These are phyloP conservation scores for Lichtheimia ornata DNA, from an alignment of 371 early-diverging fungal genomes.

Conservation along the genomic window DNA sequence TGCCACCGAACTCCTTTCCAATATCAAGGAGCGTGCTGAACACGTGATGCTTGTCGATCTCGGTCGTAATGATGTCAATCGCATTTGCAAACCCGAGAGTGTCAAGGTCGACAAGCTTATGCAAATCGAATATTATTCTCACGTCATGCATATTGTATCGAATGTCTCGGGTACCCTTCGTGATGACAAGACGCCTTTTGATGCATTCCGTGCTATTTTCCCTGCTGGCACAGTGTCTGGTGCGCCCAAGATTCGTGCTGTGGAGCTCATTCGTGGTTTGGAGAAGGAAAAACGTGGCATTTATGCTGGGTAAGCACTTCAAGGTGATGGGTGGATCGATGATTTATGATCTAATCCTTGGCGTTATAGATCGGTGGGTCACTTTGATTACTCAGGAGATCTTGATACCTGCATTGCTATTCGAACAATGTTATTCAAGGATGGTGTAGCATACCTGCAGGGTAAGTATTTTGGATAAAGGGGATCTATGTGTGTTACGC, in stretches of 20 bases:
- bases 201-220: constrained; percentile 95
- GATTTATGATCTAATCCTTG: background rate
- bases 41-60: constrained; percentile 98
- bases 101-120: constrained; percentile 94
- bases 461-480: constrained; percentile 23
- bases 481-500: background rate
- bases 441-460: constrained; percentile 92
- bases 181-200: constrained; percentile 86
- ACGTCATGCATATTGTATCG: constrained; percentile 98
- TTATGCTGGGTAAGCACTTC: constrained; percentile 78
- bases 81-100: constrained; percentile 88
- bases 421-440: constrained; percentile 96
- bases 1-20: constrained; percentile 80
- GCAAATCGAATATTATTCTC: constrained; percentile 94
- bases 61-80: constrained; percentile 96
- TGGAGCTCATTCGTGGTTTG: constrained; percentile 88
- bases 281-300: constrained; percentile 93
- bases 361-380: constrained; percentile 74
- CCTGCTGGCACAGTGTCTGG: constrained; percentile 98
- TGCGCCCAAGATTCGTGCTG: constrained; percentile 96
- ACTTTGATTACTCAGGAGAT: constrained; percentile 90
- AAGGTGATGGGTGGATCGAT: background rate
- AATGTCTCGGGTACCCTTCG: constrained; percentile 90
- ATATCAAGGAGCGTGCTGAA: constrained; percentile 94
- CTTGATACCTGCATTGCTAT: constrained; percentile 97